These are phyloP conservation scores for Fragilaria radians DNA, from an alignment of 108 stramenopile genomes.

Conservation along the genomic window DNA sequence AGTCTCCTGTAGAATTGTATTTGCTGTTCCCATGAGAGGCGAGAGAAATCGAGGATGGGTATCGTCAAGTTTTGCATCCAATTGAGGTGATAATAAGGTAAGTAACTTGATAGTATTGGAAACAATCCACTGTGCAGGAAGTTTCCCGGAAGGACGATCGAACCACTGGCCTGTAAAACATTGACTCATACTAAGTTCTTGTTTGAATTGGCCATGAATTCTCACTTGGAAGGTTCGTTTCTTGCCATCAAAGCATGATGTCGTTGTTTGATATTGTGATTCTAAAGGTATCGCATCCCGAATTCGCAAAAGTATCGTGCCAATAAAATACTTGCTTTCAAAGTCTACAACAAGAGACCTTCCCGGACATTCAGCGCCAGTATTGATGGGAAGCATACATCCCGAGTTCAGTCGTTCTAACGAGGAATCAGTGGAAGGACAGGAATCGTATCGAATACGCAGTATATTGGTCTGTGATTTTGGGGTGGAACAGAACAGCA, in stretches of 20 bases:
- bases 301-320: slow-evolving; percentile 44
- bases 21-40: slow-evolving; percentile 56
- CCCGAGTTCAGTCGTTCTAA: slow-evolving; percentile 21
- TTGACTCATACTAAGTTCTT: slow-evolving; percentile 29
- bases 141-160: slow-evolving; percentile 32
- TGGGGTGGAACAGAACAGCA: slow-evolving; percentile 45
- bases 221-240: slow-evolving; percentile 58
- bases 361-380: slow-evolving; percentile 38
- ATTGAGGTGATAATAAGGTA: slow-evolving; percentile 33
- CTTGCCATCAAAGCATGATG: slow-evolving; percentile 26
- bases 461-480: slow-evolving; percentile 28
- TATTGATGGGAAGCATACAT: slow-evolving; percentile 50
- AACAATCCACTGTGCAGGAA: slow-evolving; percentile 43
- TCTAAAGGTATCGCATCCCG: slow-evolving; percentile 10
- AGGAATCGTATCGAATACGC: slow-evolving; percentile 26
- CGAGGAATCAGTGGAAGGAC: slow-evolving; percentile 10
- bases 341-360: slow-evolving; percentile 53
- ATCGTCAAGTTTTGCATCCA: slow-evolving; percentile 49
- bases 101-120: slow-evolving; percentile 34
- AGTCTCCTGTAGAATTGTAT: slow-evolving; percentile 23
- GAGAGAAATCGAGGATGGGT: slow-evolving; percentile 45
- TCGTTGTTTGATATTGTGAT: background rate
- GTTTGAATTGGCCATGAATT: slow-evolving; percentile 42
- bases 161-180: slow-evolving; percentile 56
- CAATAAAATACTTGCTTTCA: slow-evolving; percentile 47